Evolutionary conservation across 768 basidiomycete species (phyloP).

Genomic region (Exidia glandulosa): DNA sequence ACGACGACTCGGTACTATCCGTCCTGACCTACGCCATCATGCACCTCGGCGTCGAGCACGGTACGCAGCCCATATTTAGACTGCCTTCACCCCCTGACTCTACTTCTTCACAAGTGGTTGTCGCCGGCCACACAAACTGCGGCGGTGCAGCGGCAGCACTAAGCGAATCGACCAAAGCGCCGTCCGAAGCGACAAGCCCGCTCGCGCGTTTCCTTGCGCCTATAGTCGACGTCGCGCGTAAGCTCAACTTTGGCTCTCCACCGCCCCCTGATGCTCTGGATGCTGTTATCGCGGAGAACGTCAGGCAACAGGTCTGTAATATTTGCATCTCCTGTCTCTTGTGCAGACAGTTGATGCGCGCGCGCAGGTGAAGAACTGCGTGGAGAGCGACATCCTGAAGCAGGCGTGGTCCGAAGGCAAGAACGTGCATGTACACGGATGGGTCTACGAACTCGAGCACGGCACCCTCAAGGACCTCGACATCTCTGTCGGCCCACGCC

Average conservation of each 20-base stretch:
- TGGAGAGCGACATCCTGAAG: slow-evolving; percentile 18
- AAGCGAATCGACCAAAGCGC: slow-evolving; percentile 6
- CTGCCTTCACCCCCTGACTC: neutral
- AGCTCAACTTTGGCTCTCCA: slow-evolving; percentile 5
- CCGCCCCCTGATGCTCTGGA: neutral
- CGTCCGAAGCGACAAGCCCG: slow-evolving; percentile 8
- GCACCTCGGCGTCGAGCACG: slow-evolving; percentile 62
- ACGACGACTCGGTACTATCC: slow-evolving; percentile 62
- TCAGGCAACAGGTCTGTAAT: slow-evolving; percentile 7
- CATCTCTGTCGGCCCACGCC: slow-evolving; percentile 8
- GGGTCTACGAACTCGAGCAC: slow-evolving; percentile 54
- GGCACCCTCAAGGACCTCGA: slow-evolving; percentile 48
- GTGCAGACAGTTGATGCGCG: slow-evolving; percentile 27
- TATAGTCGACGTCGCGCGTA: slow-evolving; percentile 20
- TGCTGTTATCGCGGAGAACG: slow-evolving; percentile 8
- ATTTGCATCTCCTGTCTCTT: neutral
- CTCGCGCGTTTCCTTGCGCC: slow-evolving; percentile 17
- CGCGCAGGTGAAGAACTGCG: slow-evolving; percentile 20
- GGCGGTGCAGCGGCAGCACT: slow-evolving; percentile 54
- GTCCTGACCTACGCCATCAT: slow-evolving; percentile 67
- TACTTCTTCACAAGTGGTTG: slow-evolving; percentile 39
- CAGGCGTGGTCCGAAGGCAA: slow-evolving; percentile 23
- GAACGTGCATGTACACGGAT: slow-evolving; percentile 50
- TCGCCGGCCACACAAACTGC: slow-evolving; percentile 77
- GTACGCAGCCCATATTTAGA: slow-evolving; percentile 35